Conservation (phyloP, 495 filamentous ascomycete genomes). For the Chaetomium fimeti region DNA sequence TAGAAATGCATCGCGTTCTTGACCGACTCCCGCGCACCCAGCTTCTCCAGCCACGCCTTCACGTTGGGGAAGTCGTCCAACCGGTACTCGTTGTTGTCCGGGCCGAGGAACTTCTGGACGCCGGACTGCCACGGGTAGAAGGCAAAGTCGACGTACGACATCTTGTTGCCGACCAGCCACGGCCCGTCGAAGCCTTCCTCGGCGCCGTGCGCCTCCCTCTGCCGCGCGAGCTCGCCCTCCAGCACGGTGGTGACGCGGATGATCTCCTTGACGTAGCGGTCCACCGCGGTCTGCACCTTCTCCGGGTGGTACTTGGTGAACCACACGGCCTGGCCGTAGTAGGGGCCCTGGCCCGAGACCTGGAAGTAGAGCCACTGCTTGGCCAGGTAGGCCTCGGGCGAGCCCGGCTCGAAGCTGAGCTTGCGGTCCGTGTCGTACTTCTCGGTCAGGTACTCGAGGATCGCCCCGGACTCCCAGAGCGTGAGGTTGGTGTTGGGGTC, state of each 20-base stretch:
- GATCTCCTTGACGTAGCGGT: constrained; percentile 61
- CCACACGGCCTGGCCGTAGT: constrained; percentile 58
- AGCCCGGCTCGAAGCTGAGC: constrained; percentile 53
- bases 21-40: constrained; percentile 19
- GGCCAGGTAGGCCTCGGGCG: constrained; percentile 50
- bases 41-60: constrained; percentile 40
- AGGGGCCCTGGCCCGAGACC: constrained; percentile 66
- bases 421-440: constrained; percentile 65
- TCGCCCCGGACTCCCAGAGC: constrained; percentile 73
- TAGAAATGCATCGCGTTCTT: not conserved
- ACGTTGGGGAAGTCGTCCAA: constrained; percentile 35
- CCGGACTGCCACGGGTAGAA: constrained; percentile 57
- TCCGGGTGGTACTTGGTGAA: constrained; percentile 55
- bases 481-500: constrained; percentile 66
- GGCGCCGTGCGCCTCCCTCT: constrained; percentile 32
- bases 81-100: constrained; percentile 16
- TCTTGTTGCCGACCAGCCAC: constrained; percentile 58
- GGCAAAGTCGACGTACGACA: constrained; percentile 58
- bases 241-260: constrained; percentile 60
- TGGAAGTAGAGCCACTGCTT: constrained; percentile 71
- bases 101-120: constrained; percentile 21
- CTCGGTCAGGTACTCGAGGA: constrained; percentile 68
- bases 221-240: constrained; percentile 49
- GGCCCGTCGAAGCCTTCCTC: constrained; percentile 34
- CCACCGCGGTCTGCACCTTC: constrained; percentile 55